Evolutionary conservation across 2,329 filamentous ascomycete species (phyloP), one percentile per base, ranked within the genome.

Genomic region (Phoma sp.): DNA sequence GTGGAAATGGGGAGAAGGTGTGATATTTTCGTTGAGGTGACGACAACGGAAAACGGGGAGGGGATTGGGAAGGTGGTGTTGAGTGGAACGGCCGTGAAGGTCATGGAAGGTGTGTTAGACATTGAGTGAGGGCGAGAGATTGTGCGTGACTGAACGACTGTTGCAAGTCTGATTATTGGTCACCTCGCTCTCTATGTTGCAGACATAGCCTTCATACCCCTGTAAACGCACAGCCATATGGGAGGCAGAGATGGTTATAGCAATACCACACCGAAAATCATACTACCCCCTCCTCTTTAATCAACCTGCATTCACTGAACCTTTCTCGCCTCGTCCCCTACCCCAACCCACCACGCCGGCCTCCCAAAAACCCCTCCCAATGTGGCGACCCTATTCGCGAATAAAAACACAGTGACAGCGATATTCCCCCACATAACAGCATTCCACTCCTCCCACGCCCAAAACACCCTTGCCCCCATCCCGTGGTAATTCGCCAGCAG

Each of bases 1-100:
- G 72, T 79, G 27, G 80, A 81, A 70, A 80, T 81, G 75, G 79
- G 78, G 18, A 72, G 79, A 60, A 62, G 63, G 62, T 80, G 79
- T 60, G 76, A 79, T 40, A 78, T 81, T 60, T 77, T 74, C 47
- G 74, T 82, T 8, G 68, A 69, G 23, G 76, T 82, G 36, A 67
- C 62, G 55, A 61, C 78, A 59, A 70, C 68, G 52, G 63, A 70
- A 40, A 59, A 59, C 36, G 67, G 75, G 7, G 35, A 63, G 14
- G 64, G 65, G 7, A 65, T 80, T 24, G 68, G 76, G 59, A 70
- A 59, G 36, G 68, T 80, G 14, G 64, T 69, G 56, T 65, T 81
- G 59, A 73, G 67, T 59, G 77, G 77, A 14, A 67, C 62, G 42
- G 75, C 78, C 23, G 72, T 80, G 8, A 64, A 72, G 59, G 75